Base-by-base conservation (phyloP, 163 green algal species). In the Volvox carteri region DNA sequence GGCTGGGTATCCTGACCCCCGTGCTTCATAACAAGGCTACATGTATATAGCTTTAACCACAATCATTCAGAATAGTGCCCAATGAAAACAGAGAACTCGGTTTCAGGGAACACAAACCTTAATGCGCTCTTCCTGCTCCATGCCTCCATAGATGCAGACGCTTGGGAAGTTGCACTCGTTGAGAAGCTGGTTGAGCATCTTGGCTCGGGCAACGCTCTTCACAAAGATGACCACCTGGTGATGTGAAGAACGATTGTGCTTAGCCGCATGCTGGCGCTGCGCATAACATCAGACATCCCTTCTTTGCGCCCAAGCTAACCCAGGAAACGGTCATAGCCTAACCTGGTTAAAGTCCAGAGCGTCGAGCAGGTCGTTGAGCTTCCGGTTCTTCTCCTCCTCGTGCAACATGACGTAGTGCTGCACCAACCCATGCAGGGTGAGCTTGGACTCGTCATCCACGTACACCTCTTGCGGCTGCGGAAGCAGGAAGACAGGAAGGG, bases 181-280 rank as follows among this genome's bases (percentile, higher is more conserved):
- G 39, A 99, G 95, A 56, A 99, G 95, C 75, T 95, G 93, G 94
- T 98, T 98, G 52, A 99, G 96, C 87, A 97, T 96, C 72, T 95
- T 95, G 37, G 97, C 97, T 18, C 98, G 95, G 33, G 91, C 80
- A n/a, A 99, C 97, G 54, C 84, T 96, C 96, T 99, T 99, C 68
- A 99, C 97, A 90, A 99, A 99, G 92, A 99, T 99, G 78, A 99
- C 98, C 19, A 99, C 98, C 96, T 98, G 94, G n/a, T n/a, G n/a
- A n/a, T 46, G 52, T 28, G 18, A 62, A 62, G 18, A 62, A 14
- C 14, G 14, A 18, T 62, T 62, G 52, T 14, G 52, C 18, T 18
- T 28, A 62, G 18, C 52, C 18, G 60, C 60, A 72, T 35, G 60
- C 60, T 30, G 7, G 19, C 19, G 35, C 30, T 37, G 35, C 52